phyloP scores from a whole-genome alignment of 1,284 basidiomycete species.

The Fomitiporia mediterranea region DNA sequence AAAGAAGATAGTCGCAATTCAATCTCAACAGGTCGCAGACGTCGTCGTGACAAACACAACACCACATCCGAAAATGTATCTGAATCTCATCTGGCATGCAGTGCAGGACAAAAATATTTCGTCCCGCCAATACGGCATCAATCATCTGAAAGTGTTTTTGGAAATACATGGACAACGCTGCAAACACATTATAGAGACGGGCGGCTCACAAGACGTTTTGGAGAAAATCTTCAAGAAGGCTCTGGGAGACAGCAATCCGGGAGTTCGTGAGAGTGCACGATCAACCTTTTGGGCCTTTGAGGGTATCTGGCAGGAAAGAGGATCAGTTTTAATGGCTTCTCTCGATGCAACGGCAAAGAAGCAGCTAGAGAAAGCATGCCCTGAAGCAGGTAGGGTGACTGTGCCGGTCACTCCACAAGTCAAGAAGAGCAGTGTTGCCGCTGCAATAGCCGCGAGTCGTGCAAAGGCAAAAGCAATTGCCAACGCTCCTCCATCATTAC shows the following conservation, averaged over 20 bases:
- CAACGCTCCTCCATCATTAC: conserved; percentile 66
- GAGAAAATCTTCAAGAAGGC: conserved; percentile 71
- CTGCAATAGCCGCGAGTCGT: conserved; percentile 77
- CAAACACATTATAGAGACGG: conserved; percentile 58
- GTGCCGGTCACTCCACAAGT: conserved; percentile 38
- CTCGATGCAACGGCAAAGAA: conserved; percentile 74
- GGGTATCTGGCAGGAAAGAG: conserved; percentile 69
- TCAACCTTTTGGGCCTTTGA: conserved; percentile 81
- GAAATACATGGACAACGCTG: conserved; percentile 63
- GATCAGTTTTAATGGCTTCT: conserved; percentile 54
- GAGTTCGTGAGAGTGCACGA: conserved; percentile 74
- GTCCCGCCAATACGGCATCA: conserved; percentile 63
- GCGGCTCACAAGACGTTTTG: conserved; percentile 62
- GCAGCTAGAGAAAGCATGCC: conserved; percentile 82
- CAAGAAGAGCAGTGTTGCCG: conserved; percentile 76
- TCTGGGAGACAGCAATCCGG: conserved; percentile 75
- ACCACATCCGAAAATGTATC: conserved; percentile 62
- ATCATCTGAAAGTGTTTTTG: conserved; percentile 71
- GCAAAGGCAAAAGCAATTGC: conserved; percentile 82
- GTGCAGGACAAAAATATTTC: conserved; percentile 86
- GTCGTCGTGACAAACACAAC: conserved; percentile 70
- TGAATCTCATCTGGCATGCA: conserved; percentile 69
- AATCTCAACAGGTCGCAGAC: conserved; percentile 73
- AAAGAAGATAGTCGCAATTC: conserved; percentile 91
- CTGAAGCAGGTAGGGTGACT: conserved; percentile 44